A percentile compares a stretch with the other conserved stretches of the same genome.
These are phyloP conservation scores for Tilletia setariae DNA, from an alignment of 1,284 basidiomycete species.

Conservation along the genomic window DNA sequence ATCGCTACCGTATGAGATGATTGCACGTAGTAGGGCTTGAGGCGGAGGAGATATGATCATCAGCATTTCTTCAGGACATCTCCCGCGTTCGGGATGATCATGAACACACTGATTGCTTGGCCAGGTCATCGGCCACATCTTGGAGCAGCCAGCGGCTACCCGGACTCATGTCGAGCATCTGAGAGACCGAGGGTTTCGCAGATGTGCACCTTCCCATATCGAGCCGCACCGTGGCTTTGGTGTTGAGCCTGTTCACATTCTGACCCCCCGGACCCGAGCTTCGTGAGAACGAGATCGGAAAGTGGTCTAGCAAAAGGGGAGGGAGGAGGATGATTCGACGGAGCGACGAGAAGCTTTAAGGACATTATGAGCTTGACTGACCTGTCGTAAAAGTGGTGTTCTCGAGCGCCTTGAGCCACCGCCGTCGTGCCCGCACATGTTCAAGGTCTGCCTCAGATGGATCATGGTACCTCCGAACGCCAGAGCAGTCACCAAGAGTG, in stretches of 20 bases:
- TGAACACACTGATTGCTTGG: conserved; percentile 20
- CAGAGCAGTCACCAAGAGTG: no score
- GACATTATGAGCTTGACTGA: background rate
- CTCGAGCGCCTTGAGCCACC: conserved; percentile 1
- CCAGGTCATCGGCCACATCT: conserved; percentile 16
- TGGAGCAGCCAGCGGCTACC: conserved; percentile 8
- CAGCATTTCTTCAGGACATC: background rate
- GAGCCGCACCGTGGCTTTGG: conserved; percentile 36
- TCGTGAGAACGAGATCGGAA: conserved; percentile 30
- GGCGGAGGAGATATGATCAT: background rate
- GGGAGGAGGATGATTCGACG: background rate
- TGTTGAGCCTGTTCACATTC: conserved; percentile 42
- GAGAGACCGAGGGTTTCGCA: background rate
- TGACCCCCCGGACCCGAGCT: conserved; percentile 37
- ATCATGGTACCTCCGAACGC: no score
- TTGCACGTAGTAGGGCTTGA: conserved; percentile 24
- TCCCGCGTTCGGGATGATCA: background rate
- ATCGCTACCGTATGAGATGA: conserved; percentile 21
- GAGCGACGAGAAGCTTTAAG: background rate
- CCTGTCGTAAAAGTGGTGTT: conserved; percentile 9
- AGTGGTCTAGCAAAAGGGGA: conserved; percentile 20
- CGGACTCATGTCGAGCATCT: conserved; percentile 16
- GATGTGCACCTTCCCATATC: conserved; percentile 18
- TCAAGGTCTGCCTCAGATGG: background rate
- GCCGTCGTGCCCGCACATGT: background rate